Percentiles rank a stretch among this genome's conserved stretches.
Conservation (phyloP, 768 basidiomycete genomes). For the Pholiota microspora region DNA sequence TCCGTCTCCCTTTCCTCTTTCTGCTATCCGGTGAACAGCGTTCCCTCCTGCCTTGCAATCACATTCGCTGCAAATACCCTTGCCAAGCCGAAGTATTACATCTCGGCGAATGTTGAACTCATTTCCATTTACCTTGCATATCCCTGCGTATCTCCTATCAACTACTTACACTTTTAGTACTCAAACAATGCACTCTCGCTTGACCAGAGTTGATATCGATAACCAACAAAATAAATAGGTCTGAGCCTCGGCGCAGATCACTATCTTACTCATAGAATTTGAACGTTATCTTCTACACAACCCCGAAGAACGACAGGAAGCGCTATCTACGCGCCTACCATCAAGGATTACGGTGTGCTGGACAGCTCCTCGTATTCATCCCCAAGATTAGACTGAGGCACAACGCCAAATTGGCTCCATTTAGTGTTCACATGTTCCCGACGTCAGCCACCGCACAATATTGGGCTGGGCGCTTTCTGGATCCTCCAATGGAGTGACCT, state of each 20-base stretch:
- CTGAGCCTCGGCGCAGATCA: not conserved
- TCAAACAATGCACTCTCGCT: too few relatives aligned
- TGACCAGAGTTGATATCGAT: not conserved
- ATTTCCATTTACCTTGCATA: too few relatives aligned
- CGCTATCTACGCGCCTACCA: not conserved
- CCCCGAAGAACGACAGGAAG: not conserved
- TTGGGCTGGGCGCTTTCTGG: constrained; percentile 1
- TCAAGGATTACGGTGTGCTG: not conserved
- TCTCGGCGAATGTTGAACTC: too few relatives aligned
- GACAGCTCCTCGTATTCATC: not conserved
- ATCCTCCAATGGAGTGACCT: not conserved
- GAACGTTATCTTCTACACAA: not conserved
- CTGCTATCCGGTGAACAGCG: too few relatives aligned
- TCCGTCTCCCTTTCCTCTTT: too few relatives aligned
- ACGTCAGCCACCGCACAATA: not conserved
- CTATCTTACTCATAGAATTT: not conserved
- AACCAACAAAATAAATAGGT: not conserved
- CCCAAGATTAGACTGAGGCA: constrained; percentile 4
- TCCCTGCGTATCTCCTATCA: too few relatives aligned
- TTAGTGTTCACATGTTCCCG: not conserved
- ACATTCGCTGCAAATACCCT: too few relatives aligned
- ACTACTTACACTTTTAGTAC: too few relatives aligned
- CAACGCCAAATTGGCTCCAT: not conserved
- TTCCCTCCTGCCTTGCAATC: too few relatives aligned
- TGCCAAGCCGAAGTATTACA: too few relatives aligned